Conservation (phyloP, 225 moss, liverwort and hornwort genomes). For the Antitrichia curtipendula region DNA sequence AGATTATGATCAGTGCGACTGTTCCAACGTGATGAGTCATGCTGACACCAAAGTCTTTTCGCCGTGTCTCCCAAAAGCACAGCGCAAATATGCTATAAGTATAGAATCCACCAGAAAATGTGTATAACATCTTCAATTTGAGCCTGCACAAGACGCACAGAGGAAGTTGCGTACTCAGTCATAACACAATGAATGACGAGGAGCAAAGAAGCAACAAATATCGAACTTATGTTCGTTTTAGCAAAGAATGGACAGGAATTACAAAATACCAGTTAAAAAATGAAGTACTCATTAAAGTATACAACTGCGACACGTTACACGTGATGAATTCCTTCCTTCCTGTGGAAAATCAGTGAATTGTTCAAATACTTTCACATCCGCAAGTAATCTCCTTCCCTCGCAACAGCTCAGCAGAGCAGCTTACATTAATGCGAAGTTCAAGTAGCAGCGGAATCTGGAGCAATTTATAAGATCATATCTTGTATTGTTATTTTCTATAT, state of each 20-base stretch:
- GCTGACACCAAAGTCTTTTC: slow-evolving; percentile 58
- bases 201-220: not conserved
- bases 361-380: not conserved
- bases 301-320: not conserved
- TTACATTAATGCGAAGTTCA: not conserved
- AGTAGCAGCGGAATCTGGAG: not conserved
- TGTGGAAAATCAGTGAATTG: not conserved
- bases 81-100: slow-evolving; percentile 59
- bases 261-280: not conserved
- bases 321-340: not conserved
- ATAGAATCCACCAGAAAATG: slow-evolving; percentile 55
- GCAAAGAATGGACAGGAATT: not conserved
- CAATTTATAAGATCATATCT: not conserved
- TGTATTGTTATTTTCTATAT: not conserved
- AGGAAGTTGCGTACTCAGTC: not conserved
- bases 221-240: not conserved
- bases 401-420: not conserved
- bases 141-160: slow-evolving; percentile 16
- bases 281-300: not conserved
- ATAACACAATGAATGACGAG: not conserved
- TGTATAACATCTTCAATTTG: slow-evolving; percentile 47
- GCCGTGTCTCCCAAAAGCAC: slow-evolving; percentile 59
- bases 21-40: slow-evolving; percentile 62
- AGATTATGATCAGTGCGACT: slow-evolving; percentile 22
- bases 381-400: not conserved